Evolutionary conservation across 495 filamentous ascomycete species (phyloP), one percentile per base, ranked within the genome.

Genomic region (Penicillium lagena): DNA sequence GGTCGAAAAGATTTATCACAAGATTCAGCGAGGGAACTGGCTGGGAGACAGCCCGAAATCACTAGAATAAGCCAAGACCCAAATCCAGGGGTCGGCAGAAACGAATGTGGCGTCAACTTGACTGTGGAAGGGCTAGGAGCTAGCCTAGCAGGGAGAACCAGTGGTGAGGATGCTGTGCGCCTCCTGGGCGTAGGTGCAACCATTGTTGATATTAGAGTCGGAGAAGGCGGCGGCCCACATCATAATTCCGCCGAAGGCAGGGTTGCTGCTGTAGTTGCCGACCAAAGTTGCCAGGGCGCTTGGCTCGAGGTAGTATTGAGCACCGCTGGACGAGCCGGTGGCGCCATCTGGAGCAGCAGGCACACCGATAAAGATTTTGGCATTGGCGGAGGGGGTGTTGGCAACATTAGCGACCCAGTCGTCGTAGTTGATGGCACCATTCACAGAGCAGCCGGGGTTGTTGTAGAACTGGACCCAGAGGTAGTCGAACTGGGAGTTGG

Each of bases 401-500:
- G 75, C 63, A 9, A 86, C 77, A 68, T 82, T 79, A 38, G 62
- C 51, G 34, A 86, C 80, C 85, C 85, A 88, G 29, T 60, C 60
- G 33, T 60, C 72, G 54, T 79, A 83, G 66, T 86, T 85, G 71
- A 84, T 86, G 33, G 58, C 67, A 45, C 22, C 22, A 22, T 67
- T 59, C 1, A 79, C 78, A 36, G 72, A 75, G 63, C 82, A 86
- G 40, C 72, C 68, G 1, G 50, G 60, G 7, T 61, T 64, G 72
- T 86, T 83, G 66, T 86, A 87, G 66, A 84, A 87, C 56, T 86
- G 82, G 27, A 86, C 73, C 66, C 73, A 82, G 45, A 87, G 60
- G 55, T 83, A 85, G 58, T 87, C 83, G 42, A 83, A 78, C 11
- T 42, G 37, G 9, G 68, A 57, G 29, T 64, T 62, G 28, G 64